Evolutionary conservation across 2,329 filamentous ascomycete species (phyloP).

Genomic region (Tolypocladium nubicola): DNA sequence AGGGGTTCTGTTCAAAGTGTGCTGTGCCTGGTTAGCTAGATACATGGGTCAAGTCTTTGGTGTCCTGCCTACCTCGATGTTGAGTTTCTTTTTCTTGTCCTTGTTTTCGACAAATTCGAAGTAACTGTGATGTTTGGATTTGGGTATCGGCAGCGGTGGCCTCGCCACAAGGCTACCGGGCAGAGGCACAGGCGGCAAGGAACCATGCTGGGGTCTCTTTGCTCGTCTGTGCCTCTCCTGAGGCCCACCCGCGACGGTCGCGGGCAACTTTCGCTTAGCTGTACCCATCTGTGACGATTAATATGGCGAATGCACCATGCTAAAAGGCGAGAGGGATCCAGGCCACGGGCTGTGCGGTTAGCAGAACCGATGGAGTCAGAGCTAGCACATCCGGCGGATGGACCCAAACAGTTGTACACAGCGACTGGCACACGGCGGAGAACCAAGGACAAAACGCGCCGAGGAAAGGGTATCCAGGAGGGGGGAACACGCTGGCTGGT

Average conservation of each 20-base stretch:
- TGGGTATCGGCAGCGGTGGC: constrained; percentile 25
- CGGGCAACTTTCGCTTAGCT: constrained; percentile 22
- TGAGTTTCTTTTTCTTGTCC: constrained; percentile 54
- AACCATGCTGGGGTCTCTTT: constrained; percentile 21
- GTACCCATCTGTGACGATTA: constrained; percentile 20
- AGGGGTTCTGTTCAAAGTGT: constrained; percentile 38
- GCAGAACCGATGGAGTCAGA: not conserved
- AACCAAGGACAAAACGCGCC: not conserved
- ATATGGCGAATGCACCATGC: not conserved
- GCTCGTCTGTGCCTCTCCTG: constrained; percentile 24
- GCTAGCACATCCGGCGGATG: not conserved
- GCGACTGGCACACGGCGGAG: not conserved
- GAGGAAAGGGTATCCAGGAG: not conserved
- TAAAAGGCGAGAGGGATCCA: not conserved
- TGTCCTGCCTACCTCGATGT: constrained; percentile 40
- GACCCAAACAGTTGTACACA: not conserved
- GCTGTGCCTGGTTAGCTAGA: constrained; percentile 28
- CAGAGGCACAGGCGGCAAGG: constrained; percentile 16
- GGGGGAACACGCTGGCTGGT: not conserved
- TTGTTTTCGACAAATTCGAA: constrained; percentile 56
- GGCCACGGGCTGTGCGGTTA: not conserved
- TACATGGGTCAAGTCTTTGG: no score
- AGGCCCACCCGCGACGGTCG: constrained; percentile 18
- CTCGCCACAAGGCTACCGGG: constrained; percentile 26
- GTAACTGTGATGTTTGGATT: constrained; percentile 48